These are phyloP conservation scores for Fusarium sterilihyphosum DNA, from an alignment of 2,329 filamentous ascomycete genomes.

Conservation along the genomic window DNA sequence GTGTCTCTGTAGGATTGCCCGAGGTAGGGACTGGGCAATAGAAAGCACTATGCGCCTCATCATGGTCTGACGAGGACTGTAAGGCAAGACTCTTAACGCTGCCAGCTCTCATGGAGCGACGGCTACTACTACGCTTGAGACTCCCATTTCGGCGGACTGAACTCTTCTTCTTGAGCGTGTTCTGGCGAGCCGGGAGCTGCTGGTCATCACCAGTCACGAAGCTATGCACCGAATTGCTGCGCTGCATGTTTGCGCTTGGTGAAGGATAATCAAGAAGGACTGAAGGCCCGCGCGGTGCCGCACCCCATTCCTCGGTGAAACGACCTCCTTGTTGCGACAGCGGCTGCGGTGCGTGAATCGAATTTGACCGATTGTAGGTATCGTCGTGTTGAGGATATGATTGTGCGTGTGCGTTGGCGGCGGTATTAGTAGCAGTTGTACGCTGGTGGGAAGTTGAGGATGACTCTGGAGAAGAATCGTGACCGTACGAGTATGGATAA, in stretches of 20 bases:
- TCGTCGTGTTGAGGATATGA: slow-evolving; percentile 34
- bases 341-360: slow-evolving; percentile 32
- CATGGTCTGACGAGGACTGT: slow-evolving; percentile 73
- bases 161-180: slow-evolving; percentile 89
- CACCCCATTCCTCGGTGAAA: slow-evolving; percentile 78
- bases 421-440: slow-evolving; percentile 27
- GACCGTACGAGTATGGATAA: slow-evolving; percentile 33
- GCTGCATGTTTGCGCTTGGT: slow-evolving; percentile 59
- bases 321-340: slow-evolving; percentile 53
- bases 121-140: slow-evolving; percentile 81
- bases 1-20: slow-evolving; percentile 86
- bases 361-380: slow-evolving; percentile 24
- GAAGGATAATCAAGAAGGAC: slow-evolving; percentile 61
- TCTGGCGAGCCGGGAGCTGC: slow-evolving; percentile 59
- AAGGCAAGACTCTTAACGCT: slow-evolving; percentile 84
- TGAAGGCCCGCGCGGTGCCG: slow-evolving; percentile 72
- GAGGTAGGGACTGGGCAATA: slow-evolving; percentile 88
- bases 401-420: slow-evolving; percentile 26
- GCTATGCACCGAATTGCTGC: slow-evolving; percentile 69
- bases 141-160: slow-evolving; percentile 80
- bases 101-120: slow-evolving; percentile 83
- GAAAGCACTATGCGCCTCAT: slow-evolving; percentile 84
- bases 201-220: slow-evolving; percentile 59
- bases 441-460: slow-evolving; percentile 30
- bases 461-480: slow-evolving; percentile 35